Evolutionary conservation across 768 basidiomycete genomes (phyloP).

Genomic region (Dacryopinax primogenitus): DNA sequence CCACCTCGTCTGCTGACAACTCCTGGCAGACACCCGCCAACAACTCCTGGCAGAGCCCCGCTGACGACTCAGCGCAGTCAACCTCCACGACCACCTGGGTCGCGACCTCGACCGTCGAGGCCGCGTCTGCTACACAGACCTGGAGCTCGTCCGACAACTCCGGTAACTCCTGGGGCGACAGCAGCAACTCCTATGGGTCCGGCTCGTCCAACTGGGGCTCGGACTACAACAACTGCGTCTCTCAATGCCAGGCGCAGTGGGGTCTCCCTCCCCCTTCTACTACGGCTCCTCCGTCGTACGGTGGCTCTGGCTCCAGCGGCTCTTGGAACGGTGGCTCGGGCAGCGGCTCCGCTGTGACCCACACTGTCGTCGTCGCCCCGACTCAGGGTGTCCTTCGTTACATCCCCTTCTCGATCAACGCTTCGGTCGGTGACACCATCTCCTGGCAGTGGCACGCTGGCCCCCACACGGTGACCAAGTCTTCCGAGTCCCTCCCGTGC

Average conservation of each 20-base stretch:
- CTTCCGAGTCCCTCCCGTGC: conserved; percentile 52
- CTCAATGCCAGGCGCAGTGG: conserved; percentile 6
- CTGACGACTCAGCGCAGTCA: neutral
- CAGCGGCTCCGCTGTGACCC: conserved; percentile 40
- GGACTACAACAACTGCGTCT: conserved; percentile 7
- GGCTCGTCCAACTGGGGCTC: conserved; percentile 14
- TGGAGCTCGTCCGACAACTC: conserved; percentile 16
- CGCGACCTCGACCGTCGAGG: neutral
- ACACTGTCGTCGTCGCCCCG: conserved; percentile 69
- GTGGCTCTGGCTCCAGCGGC: neutral
- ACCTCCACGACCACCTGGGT: neutral
- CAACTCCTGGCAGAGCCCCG: neutral
- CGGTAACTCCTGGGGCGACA: conserved; percentile 17
- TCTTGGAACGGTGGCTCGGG: conserved; percentile 21
- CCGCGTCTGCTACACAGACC: neutral
- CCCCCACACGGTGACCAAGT: conserved; percentile 74
- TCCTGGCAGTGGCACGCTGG: conserved; percentile 65
- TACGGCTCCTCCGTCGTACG: neutral
- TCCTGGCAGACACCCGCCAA: neutral
- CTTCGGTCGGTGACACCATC: conserved; percentile 64
- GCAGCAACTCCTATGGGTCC: conserved; percentile 20
- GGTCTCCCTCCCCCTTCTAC: neutral
- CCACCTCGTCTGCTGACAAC: neutral
- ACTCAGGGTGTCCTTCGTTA: conserved; percentile 58
- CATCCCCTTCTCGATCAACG: conserved; percentile 62